Evolutionary conservation across 331 rosid genomes (phyloP), one percentile per base, ranked within the genome.

Genomic region (Pyrus hybrid): DNA sequence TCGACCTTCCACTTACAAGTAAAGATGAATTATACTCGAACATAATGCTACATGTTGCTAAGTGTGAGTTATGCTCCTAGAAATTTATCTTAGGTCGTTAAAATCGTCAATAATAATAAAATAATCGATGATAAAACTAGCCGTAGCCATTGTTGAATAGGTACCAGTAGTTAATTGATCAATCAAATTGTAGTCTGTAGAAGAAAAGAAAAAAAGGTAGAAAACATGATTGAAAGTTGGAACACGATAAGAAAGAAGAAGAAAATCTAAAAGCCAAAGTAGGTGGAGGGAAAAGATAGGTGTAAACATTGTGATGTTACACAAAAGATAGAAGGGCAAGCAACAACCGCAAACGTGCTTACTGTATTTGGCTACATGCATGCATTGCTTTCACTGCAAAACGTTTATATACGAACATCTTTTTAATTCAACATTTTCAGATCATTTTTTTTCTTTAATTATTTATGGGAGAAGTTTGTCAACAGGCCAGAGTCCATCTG

Each of bases 41-140:
- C 0, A 10, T 41, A 11, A 0, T 41, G 47, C 5, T 11, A 41
- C 47, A 0, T 10, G 5, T 11, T 3, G 13, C 14, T 41, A 11
- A 41, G 14, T 11, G 47, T 41, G 45, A 41, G 47, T 41, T 11
- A 41, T 11, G 47, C 47, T 41, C 47, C 14, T 41, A 41, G 14
- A 11, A 41, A 41, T 11, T 41, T 11, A 41, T 41, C 47, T 41
- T 41, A 3, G 0, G 14, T 41, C 5, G 1, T 1, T 41, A 41
- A 41, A 41, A 37, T 37, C 0, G 43, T 37, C 43, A 37, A 3
- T 37, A 37, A 37, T 37, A 37, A 37, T 11, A 41, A 41, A 41
- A 41, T 41, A 41, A 41, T 3, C 5, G 5, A 41, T 11, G 14
- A 41, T 41, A 41, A 41, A 41, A 41, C 47, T 10, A 41, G 47